Base-by-base conservation (phyloP, 176 grass and related monocot genomes). In the Ensete ventricosum region DNA sequence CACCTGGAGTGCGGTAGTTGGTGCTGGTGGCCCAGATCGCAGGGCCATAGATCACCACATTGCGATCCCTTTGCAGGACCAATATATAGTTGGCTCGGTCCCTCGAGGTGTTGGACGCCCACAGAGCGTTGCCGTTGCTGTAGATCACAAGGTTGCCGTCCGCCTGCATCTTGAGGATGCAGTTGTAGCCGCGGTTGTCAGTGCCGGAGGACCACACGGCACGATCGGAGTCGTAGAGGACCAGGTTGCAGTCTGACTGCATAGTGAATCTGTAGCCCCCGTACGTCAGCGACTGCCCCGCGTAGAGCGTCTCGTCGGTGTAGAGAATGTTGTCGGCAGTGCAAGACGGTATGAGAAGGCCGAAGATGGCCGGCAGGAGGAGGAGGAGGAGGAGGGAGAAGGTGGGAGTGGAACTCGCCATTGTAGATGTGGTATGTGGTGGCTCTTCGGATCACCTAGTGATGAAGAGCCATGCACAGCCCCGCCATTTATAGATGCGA, bases 211-310 rank as follows among this genome's bases (percentile, higher is more conserved):
- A 16, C 84, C 84, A 82, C 4, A 86, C 7, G 1, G 84, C 79
- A 9, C 1, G 11, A 52, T 50, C 63, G 2, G 14, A 26, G 20
- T 86, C 77, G 13, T 81, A 80, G 43, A 81, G 81, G 3, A 85
- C 83, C 27, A 86, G 26, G 67, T 86, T 86, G 51, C 84, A 86
- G 67, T 86, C 84, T 0, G 0, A 58, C 29, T 86, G 84, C 68
- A 86, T 79, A 0, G 25, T 25, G 2, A 86, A 4, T 29, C 1
- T 49, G 60, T 78, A 82, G 25, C 19, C 52, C 14, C 79, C 79
- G 2, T 34, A 13, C 34, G 48, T 13, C 52, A 82, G 74, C 2
- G 62, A 82, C 62, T 86, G 78, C 55, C 79, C 84, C 0, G 68
- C 9, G 19, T 53, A 21, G 67, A 82, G 8, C 22, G 22, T 77